Evolutionary conservation across 2,329 filamentous ascomycete species (phyloP).

Genomic region (Xylariaceae sp.): DNA sequence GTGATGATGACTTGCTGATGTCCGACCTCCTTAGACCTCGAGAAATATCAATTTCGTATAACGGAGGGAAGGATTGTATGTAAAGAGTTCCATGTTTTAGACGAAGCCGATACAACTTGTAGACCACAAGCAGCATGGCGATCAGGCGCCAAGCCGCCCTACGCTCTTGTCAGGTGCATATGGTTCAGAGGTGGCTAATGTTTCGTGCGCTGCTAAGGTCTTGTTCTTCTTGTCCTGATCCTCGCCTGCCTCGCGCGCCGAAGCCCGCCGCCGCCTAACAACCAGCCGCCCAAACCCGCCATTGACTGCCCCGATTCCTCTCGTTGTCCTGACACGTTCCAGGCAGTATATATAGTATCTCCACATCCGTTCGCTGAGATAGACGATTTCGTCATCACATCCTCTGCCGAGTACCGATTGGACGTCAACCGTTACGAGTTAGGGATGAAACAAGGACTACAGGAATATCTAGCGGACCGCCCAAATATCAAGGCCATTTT

Average conservation of each 20-base stretch:
- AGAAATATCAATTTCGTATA: constrained; percentile 87
- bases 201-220: constrained; percentile 27
- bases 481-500: constrained; percentile 70
- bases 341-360: constrained; percentile 85
- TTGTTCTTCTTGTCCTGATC: constrained; percentile 84
- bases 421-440: constrained; percentile 64
- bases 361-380: constrained; percentile 80
- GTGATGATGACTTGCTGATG: constrained; percentile 3
- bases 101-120: background rate
- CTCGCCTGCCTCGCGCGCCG: constrained; percentile 55
- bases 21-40: constrained; percentile 50
- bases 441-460: constrained; percentile 75
- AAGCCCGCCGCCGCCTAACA: constrained; percentile 23
- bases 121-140: background rate
- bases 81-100: background rate
- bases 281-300: constrained; percentile 20
- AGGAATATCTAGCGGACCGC: constrained; percentile 64
- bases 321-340: constrained; percentile 46
- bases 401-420: constrained; percentile 66
- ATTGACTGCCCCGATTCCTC: constrained; percentile 15
- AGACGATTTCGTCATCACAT: constrained; percentile 71
- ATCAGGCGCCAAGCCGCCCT: background rate
- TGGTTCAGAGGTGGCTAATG: constrained; percentile 1
- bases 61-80: constrained; percentile 89
- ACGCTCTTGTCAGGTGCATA: background rate